Base-by-base conservation (phyloP, 257 asterid genomes). In the Penstemon barbatus region DNA sequence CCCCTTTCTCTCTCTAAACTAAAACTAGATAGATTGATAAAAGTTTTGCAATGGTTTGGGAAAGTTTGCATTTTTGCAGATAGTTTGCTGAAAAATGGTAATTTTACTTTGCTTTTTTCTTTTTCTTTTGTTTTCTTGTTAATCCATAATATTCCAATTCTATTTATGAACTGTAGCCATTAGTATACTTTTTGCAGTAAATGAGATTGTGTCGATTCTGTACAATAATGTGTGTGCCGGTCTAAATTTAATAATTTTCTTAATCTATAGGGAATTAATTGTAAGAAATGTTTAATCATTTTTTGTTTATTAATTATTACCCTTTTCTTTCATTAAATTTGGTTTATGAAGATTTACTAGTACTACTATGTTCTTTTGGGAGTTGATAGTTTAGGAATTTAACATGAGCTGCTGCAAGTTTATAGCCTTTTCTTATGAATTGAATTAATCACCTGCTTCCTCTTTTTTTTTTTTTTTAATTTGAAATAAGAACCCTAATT, bases 51-150 rank as follows among this genome's bases (percentile, higher is more conserved):
- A 73, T 76, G 76, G 84, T 43, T 18, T 66, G 70, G 52, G 60
- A 63, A 76, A 73, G 76, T 76, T 74, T 39, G 71, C 74, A 59
- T 63, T 58, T 74, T 71, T 78, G 67, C 18, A 19, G 37, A 67
- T 68, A 68, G 55, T 77, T 62, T 74, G 61, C 43, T 63, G 44
- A 15, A 25, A 70, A 61, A 72, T 25, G 85, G 90, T 82, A 85
- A 55, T 66, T 48, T 39, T 64, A 75, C 37, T 57, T 40, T 5
- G 38, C 51, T 7, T 54, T 72, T 63, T 62, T 4, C 15, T 61
- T 56, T 60, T 71, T 59, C 53, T 37, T 44, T 59, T 71, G 56
- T 43, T 25, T 25, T 25, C 33, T 25, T 25, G 33, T 25, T 1
- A 25, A 25, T 25, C 33, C 33, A 25, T 25, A 1, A 25, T 25